A percentile compares a stretch with the other conserved stretches of the same genome.
Evolutionary conservation across 2,329 filamentous ascomycete genomes (phyloP).

Genomic region (Zymoseptoria tritici): DNA sequence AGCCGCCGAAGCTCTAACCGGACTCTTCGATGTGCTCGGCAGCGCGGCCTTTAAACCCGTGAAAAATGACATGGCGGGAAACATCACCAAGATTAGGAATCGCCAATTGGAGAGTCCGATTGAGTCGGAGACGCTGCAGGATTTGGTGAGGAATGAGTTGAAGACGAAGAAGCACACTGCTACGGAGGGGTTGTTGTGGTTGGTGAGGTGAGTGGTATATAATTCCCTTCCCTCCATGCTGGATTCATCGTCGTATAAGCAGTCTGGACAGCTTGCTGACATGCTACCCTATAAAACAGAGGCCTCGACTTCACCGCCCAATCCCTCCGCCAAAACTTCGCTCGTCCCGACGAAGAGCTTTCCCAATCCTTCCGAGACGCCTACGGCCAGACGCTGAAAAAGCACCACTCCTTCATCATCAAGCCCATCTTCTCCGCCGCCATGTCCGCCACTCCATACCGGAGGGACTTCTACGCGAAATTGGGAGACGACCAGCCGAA

Average conservation of each 20-base stretch:
- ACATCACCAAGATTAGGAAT: slow-evolving; percentile 92
- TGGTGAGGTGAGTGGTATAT: slow-evolving; percentile 59
- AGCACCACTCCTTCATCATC: slow-evolving; percentile 79
- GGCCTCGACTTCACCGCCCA: slow-evolving; percentile 90
- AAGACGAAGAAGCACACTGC: slow-evolving; percentile 83
- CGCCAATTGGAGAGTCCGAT: slow-evolving; percentile 69
- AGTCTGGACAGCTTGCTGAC: neutral
- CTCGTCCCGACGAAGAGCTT: slow-evolving; percentile 65
- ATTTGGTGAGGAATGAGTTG: slow-evolving; percentile 77
- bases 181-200: slow-evolving; percentile 85
- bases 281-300: slow-evolving; percentile 39
- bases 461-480: slow-evolving; percentile 88
- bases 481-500: slow-evolving; percentile 60
- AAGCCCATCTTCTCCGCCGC: slow-evolving; percentile 90
- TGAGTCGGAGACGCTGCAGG: slow-evolving; percentile 77
- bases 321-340: slow-evolving; percentile 70
- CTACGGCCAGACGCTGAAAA: slow-evolving; percentile 82
- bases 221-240: neutral
- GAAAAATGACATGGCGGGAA: slow-evolving; percentile 84
- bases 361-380: slow-evolving; percentile 76
- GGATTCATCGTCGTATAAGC: too few relatives aligned
- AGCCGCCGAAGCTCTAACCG: slow-evolving; percentile 77
- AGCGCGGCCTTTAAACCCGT: slow-evolving; percentile 77
- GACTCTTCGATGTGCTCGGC: slow-evolving; percentile 66
- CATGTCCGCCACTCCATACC: slow-evolving; percentile 88